Evolutionary conservation across 768 basidiomycete species (phyloP), one percentile per base, ranked within the genome.

Genomic region (Galerina sulciceps): DNA sequence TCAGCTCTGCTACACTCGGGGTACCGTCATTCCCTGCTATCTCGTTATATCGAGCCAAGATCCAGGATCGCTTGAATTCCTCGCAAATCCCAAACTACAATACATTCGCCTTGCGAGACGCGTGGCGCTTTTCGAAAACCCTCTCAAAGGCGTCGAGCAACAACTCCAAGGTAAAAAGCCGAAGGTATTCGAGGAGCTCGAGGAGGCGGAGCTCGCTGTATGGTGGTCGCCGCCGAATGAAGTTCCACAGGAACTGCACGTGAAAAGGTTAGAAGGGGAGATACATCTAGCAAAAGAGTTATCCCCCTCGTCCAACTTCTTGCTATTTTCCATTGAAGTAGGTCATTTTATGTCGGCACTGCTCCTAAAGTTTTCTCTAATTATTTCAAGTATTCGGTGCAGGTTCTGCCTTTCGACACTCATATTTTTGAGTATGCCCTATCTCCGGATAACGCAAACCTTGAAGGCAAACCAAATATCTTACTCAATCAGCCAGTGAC

Each of bases 1-100:
- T 31, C 23, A 70, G 69, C 60, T 67, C 13, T 61, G 57, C 17
- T 71, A 66, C 45, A 69, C 69, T 17, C 58, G 67, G 4, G 67
- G 66, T 11, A 66, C 66, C 1, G 63, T 64, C 9, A 55, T 71
- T 11, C 69, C 69, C 5, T 67, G 66, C 45, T 71, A 64, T 46
- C 43, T 71, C 10, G 41, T 36, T 17, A 23, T 67, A 37, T 60
- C 62, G 10, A 53, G 62, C 40, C 9, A 23, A 5, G 56, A 63
- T 38, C 31, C 41, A 9, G n/a, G 52, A 18, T 18, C 52, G 4
- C 55, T 67, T 17, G 60, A 60, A 5, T 13, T 42, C 14, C 38
- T 65, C 14, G 43, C 61, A 6, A 36, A 34, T 6, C 43, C 60
- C 18, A 48, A 58, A 17, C 3, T 45, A 10, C 58, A 52, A 49